Conservation (phyloP, 306 rosid species). For the Castanea mollissima region DNA sequence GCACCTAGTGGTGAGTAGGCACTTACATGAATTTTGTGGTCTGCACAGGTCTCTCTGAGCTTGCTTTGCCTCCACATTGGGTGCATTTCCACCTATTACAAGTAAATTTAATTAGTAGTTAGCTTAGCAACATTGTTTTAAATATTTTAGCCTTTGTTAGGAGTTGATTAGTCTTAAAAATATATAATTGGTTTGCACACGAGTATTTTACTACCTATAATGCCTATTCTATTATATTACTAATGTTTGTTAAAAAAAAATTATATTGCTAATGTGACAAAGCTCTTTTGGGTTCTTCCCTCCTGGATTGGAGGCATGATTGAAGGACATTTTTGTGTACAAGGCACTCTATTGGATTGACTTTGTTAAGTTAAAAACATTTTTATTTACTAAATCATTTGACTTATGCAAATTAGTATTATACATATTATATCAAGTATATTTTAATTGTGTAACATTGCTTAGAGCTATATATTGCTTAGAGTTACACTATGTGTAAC, state of each 20-base stretch:
- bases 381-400: background rate
- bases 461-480: too few relatives aligned
- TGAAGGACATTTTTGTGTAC: background rate
- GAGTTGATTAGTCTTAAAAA: too few relatives aligned
- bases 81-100: slow-evolving; percentile 80
- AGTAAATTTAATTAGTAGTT: background rate
- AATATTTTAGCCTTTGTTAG: too few relatives aligned
- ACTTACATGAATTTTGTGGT: slow-evolving; percentile 68
- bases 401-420: background rate
- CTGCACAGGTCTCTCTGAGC: slow-evolving; percentile 56
- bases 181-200: background rate
- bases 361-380: background rate
- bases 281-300: background rate
- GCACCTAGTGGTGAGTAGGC: slow-evolving; percentile 93
- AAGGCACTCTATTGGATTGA: background rate
- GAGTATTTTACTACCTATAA: background rate
- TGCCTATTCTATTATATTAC: background rate
- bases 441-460: background rate
- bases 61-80: slow-evolving; percentile 84
- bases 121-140: background rate
- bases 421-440: background rate
- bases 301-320: background rate
- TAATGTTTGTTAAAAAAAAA: background rate
- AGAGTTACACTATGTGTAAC: too few relatives aligned
- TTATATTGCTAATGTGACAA: background rate